Base-by-base conservation (phyloP, 2,329 filamentous ascomycete genomes). In the Sporothrix luriei region DNA sequence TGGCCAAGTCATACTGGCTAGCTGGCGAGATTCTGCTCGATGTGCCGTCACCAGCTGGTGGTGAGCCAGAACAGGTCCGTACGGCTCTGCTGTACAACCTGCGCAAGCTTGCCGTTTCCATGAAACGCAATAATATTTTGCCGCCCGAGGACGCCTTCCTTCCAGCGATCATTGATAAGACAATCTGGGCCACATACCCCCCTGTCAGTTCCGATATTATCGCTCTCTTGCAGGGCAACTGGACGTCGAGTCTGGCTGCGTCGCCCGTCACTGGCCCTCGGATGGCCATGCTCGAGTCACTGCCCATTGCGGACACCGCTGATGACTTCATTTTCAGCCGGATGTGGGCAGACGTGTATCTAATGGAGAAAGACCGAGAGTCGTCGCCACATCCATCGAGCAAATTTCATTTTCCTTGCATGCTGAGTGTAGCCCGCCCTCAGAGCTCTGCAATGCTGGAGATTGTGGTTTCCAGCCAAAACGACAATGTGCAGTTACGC, bases 1-100 rank as follows among this genome's bases (percentile, higher is more conserved):
- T 97, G 66, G 90, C 92, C 29, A 97, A 97, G 78, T 85, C 89
- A 0, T 90, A 92, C 78, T 97, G 94, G 93, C 87, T 97, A n/a
- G 84, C 80, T 29, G 83, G 87, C 66, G 80, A 85, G 66, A 79
- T 84, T 1, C 78, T 88, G 7, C 83, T 84, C 1, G 84, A 87
- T 69, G 26, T 24, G 19, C 46, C 62, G 10, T 78, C 86, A 4
- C 76, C 79, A 0, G 76, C 79, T 2, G 81, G 83, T 62, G 75
- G 78, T n/a, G 84, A 87, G 71, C 77, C 85, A 13, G 81, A 84
- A 21, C 83, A 84, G 19, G 82, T 85, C 21, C 82, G 88, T 69
- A 83, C 88, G 69, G 81, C 80, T 2, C 80, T 93, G 10, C 75
- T 86, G 40, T 87, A 87, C 49, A 89, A 89, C 75, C 80, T 97